Base-by-base conservation (phyloP, 2,329 filamentous ascomycete genomes). In the Xylaria digitata region DNA sequence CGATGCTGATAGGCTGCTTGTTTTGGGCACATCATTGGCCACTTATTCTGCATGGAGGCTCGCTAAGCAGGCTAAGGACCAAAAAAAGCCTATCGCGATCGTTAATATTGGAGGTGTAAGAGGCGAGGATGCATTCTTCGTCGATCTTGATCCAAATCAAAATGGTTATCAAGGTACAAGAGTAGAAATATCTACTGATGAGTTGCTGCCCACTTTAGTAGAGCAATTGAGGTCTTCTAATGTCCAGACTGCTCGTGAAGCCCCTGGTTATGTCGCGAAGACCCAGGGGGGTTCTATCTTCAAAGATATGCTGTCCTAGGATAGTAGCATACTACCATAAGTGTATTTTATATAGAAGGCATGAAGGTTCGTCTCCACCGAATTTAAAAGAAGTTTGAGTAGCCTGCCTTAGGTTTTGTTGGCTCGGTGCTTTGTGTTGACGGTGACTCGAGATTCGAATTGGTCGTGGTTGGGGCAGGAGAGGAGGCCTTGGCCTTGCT, bases 11-110 rank as follows among this genome's bases (percentile, higher is more conserved):
- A 87, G 88, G 66, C 80, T 98, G 42, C 82, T 98, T 23, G 86
- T 98, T 8, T 79, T 98, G 17, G 96, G 94, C 3, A 97, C 93
- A 42, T 97, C 93, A 68, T 85, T 98, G 54, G 96, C 96, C 6
- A 98, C 96, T 0, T 98, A 97, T 78, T 97, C 94, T 11, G 96
- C 96, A 0, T 99, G 94, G 94, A 85, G 95, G 65, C 80, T 99
- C 61, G 93, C 92, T 1, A 95, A 94, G 81, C 84, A 90, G 66
- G 96, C 95, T 34, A 90, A 91, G 72, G 92, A 96, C 73, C 86
- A 89, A 69, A 89, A 89, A 0, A 95, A 96, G 88, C 90, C 93
- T 17, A 92, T 98, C 76, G 94, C 90, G 0, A 90, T 97, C 48
- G 82, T 97, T 65, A 98, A 97, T 75, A 85, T 97, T 66, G 92